phyloP scores from a whole-genome alignment of 1,284 basidiomycete species.

The Ceratobasidium sp. region DNA sequence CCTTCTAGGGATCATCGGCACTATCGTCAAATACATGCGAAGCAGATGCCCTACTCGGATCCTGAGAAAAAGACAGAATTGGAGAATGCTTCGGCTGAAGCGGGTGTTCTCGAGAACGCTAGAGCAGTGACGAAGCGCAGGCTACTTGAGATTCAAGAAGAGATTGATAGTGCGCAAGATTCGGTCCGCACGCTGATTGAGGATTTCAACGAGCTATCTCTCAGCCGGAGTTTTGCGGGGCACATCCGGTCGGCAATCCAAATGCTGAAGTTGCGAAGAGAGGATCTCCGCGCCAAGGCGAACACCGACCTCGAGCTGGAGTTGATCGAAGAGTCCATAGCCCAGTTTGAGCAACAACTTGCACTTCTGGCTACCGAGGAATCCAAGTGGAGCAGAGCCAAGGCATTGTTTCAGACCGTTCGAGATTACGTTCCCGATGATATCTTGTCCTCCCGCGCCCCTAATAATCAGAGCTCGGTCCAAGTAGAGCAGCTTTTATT shows the following conservation, averaged over 20 bases:
- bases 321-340: background rate
- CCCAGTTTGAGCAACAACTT: slow-evolving; percentile 2
- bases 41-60: background rate
- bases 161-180: background rate
- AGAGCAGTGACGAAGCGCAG: background rate
- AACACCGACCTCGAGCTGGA: background rate
- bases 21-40: background rate
- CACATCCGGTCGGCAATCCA: slow-evolving; percentile 15
- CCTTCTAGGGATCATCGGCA: background rate
- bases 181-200: background rate
- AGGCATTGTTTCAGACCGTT: background rate
- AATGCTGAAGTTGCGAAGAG: slow-evolving; percentile 8
- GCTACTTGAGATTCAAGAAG: background rate
- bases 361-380: background rate
- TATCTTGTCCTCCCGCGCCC: too few relatives aligned
- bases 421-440: background rate
- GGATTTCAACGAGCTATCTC: slow-evolving; percentile 8
- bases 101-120: background rate
- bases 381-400: background rate
- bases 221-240: slow-evolving; percentile 10
- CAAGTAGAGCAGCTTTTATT: too few relatives aligned
- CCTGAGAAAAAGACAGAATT: background rate
- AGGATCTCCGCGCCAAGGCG: background rate
- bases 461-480: too few relatives aligned
- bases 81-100: background rate